phyloP scores from a whole-genome alignment of 345 rosid species.

The Citrus mangshanensis region DNA sequence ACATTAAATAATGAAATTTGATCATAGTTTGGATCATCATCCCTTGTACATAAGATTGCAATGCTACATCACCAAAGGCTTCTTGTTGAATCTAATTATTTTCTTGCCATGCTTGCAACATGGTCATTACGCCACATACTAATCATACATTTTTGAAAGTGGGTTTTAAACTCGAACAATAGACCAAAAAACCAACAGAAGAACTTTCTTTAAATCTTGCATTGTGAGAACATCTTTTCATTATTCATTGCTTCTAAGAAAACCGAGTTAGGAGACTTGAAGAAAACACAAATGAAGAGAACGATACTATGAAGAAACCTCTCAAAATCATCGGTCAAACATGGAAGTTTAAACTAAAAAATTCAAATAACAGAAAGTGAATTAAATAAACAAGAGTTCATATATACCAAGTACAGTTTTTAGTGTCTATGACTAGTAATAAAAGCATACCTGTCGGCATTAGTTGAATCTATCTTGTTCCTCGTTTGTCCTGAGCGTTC shows the following conservation, averaged over 20 bases:
- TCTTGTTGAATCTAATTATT: background rate
- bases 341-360: background rate
- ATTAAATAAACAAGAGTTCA: background rate
- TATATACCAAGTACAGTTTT: background rate
- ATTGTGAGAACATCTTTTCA: background rate
- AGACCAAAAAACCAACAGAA: background rate
- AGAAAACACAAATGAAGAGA: background rate
- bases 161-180: background rate
- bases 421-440: background rate
- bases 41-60: too few relatives aligned
- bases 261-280: background rate
- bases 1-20: too few relatives aligned
- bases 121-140: background rate
- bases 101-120: background rate
- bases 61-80: background rate
- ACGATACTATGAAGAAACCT: background rate
- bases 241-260: background rate
- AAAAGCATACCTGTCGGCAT: constrained; percentile 39
- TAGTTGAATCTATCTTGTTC: constrained; percentile 26
- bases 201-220: background rate
- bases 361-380: constrained; percentile 9
- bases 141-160: background rate
- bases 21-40: too few relatives aligned
- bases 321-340: background rate
- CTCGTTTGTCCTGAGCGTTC: constrained; percentile 20